Conservation (phyloP, 805 yeast species). For the Jamesozyma lodderae region DNA sequence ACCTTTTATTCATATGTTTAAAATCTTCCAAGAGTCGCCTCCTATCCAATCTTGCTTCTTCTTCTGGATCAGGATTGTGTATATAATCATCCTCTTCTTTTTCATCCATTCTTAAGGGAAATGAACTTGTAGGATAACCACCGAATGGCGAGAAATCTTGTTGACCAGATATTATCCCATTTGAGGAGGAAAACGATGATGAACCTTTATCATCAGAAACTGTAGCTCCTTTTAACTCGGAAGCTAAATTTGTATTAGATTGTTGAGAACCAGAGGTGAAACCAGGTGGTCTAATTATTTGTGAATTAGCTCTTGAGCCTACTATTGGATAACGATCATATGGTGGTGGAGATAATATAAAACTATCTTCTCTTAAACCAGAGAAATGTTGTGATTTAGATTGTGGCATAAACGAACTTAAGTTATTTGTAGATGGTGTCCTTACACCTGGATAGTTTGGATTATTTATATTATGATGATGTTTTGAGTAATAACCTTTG, state of each 20-base stretch:
- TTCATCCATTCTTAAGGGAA: slow-evolving; percentile 86
- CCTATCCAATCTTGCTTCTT: slow-evolving; percentile 77
- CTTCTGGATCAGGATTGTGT: slow-evolving; percentile 93
- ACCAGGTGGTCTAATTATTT: slow-evolving; percentile 10
- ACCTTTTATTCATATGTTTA: slow-evolving; percentile 54
- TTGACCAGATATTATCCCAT: too few species aligned
- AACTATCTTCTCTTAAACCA: slow-evolving; percentile 1
- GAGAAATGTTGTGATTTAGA: slow-evolving; percentile 31
- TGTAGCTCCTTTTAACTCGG: too few species aligned
- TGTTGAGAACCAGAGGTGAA: neutral
- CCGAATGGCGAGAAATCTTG: slow-evolving; percentile 87
- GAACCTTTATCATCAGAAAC: neutral
- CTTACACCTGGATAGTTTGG: neutral
- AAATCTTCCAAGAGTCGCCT: slow-evolving; percentile 56
- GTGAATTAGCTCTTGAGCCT: slow-evolving; percentile 50
- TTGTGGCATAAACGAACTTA: neutral
- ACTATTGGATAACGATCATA: slow-evolving; percentile 62
- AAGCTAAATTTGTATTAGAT: neutral
- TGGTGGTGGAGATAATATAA: slow-evolving; percentile 38
- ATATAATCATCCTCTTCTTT: slow-evolving; percentile 91
- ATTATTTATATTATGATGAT: slow-evolving; percentile 3
- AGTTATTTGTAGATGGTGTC: neutral
- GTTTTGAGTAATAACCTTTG: slow-evolving; percentile 26
- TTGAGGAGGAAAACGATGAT: too few species aligned
- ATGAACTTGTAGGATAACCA: slow-evolving; percentile 88